Conservation (phyloP, 2,329 filamentous ascomycete genomes). For the Emergomyces pasteurianus region DNA sequence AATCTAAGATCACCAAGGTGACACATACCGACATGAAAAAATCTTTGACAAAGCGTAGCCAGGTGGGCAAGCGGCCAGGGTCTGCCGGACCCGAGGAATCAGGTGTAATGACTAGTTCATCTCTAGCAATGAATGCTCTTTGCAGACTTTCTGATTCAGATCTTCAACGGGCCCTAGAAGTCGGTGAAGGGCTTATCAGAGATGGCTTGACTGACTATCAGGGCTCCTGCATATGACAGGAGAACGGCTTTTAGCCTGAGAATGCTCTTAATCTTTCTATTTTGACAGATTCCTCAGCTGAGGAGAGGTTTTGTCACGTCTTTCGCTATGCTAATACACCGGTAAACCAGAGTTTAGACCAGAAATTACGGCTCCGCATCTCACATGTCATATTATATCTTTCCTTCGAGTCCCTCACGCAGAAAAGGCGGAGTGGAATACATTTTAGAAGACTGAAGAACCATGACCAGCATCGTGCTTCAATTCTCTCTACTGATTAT, state of each 20-base stretch:
- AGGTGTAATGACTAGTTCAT: too few species aligned
- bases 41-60: neutral
- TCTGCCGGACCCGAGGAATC: too few species aligned
- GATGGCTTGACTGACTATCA: neutral
- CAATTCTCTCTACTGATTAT: constrained; percentile 1
- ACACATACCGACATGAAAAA: neutral
- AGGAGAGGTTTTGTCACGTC: constrained; percentile 3
- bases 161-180: constrained; percentile 1
- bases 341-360: neutral
- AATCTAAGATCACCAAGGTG: too few species aligned
- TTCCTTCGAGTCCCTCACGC: constrained; percentile 1
- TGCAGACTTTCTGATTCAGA: too few species aligned
- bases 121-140: too few species aligned
- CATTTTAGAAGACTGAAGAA: constrained; percentile 2
- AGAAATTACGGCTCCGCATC: constrained; percentile 1
- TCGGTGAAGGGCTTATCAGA: constrained; percentile 2
- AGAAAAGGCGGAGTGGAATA: neutral
- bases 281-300: constrained; percentile 1
- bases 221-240: too few species aligned
- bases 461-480: neutral
- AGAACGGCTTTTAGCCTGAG: too few species aligned
- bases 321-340: constrained; percentile 4
- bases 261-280: neutral
- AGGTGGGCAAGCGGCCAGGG: neutral
- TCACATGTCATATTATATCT: constrained; percentile 3